Percentiles rank a stretch among this genome's conserved stretches.
phyloP scores from a whole-genome alignment of 139 green algal species.

The Ettlia oleoabundans region DNA sequence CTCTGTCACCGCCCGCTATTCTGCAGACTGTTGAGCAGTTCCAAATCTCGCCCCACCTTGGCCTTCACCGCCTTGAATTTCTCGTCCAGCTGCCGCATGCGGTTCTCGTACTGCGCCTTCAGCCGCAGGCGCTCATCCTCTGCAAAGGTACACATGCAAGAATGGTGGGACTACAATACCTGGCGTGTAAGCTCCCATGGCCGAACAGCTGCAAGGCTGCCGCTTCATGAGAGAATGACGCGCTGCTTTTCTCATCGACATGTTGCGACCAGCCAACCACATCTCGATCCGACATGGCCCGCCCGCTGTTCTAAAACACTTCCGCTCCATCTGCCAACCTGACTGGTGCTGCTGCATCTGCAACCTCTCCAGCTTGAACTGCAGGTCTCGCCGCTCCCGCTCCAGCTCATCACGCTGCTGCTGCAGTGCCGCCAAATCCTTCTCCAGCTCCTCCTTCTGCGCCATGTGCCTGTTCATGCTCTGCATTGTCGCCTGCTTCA shows the following conservation, averaged over 20 bases:
- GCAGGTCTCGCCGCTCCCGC: conserved; percentile 40
- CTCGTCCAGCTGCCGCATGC: conserved; percentile 64
- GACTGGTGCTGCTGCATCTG: conserved; percentile 31
- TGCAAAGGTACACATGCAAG: conserved; percentile 1
- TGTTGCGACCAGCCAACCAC: background rate
- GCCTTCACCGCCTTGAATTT: conserved; percentile 59
- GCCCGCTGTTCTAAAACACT: too few species aligned
- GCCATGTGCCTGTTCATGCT: conserved; percentile 37
- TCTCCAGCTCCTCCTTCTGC: conserved; percentile 56
- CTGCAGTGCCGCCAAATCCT: conserved; percentile 45
- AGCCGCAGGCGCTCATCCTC: conserved; percentile 73
- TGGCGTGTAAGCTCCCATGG: too few species aligned
- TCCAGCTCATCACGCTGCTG: conserved; percentile 48
- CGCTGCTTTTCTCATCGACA: too few species aligned
- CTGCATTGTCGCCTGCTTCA: conserved; percentile 48
- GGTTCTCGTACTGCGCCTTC: conserved; percentile 61
- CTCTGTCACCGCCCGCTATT: too few species aligned
- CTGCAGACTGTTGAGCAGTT: too few species aligned
- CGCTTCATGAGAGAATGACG: too few species aligned
- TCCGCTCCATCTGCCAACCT: background rate
- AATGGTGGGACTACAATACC: background rate
- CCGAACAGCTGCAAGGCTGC: too few species aligned
- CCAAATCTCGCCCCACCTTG: conserved; percentile 27
- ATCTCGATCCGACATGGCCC: too few species aligned
- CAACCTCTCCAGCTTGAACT: conserved; percentile 68